A percentile compares a stretch with the other conserved stretches of the same genome.
These are phyloP conservation scores for Solanum bulbocastanum DNA, from an alignment of 257 asterid genomes.

Conservation along the genomic window DNA sequence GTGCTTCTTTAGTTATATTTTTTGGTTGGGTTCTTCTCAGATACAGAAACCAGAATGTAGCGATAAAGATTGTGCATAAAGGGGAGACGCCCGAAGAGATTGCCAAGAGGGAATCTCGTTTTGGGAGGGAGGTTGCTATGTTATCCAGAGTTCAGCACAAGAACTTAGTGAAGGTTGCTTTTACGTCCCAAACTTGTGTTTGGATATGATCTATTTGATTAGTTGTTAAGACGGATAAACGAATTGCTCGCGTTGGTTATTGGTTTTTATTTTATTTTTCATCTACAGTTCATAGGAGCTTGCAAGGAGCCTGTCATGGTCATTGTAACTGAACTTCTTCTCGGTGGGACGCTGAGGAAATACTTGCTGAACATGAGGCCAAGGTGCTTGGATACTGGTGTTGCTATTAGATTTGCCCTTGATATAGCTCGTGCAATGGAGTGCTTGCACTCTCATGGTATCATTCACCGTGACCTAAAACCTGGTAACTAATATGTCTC, in stretches of 20 bases:
- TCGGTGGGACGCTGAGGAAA: slow-evolving; percentile 78
- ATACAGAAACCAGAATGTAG: slow-evolving; percentile 81
- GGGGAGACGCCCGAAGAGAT: slow-evolving; percentile 77
- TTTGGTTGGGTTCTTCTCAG: slow-evolving; percentile 19
- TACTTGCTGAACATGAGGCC: slow-evolving; percentile 66
- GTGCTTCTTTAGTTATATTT: neutral
- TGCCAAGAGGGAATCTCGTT: slow-evolving; percentile 54
- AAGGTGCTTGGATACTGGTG: slow-evolving; percentile 51
- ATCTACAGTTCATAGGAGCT: slow-evolving; percentile 77
- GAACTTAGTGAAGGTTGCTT: slow-evolving; percentile 81
- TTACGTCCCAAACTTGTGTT: neutral
- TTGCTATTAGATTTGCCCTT: slow-evolving; percentile 73
- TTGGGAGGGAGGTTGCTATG: slow-evolving; percentile 82
- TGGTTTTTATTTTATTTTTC: neutral
- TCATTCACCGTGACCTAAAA: slow-evolving; percentile 86
- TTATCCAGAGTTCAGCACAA: slow-evolving; percentile 86
- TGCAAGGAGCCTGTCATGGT: slow-evolving; percentile 94
- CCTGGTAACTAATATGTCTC: slow-evolving; percentile 42
- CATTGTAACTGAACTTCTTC: slow-evolving; percentile 75
- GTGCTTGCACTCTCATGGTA: slow-evolving; percentile 84
- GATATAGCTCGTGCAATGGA: slow-evolving; percentile 97
- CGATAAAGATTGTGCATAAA: slow-evolving; percentile 62
- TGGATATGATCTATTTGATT: neutral
- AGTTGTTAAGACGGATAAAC: neutral
- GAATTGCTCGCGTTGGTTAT: neutral